Base-by-base conservation (phyloP, 805 yeast species). In the Candida hungchunana region DNA sequence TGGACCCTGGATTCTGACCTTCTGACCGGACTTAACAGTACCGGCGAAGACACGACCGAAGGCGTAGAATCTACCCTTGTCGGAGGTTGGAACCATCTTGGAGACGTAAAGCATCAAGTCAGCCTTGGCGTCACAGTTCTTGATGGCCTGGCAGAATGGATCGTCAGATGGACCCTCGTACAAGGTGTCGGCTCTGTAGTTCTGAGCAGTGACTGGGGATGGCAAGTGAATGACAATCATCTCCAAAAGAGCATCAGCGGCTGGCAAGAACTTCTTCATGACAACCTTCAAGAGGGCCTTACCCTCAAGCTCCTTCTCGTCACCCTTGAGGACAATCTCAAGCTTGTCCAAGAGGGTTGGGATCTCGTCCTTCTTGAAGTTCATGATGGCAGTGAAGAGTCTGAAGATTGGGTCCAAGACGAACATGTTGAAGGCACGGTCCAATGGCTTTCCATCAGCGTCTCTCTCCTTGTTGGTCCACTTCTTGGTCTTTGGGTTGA, bases 61-160 rank as follows among this genome's bases (percentile, higher is more conserved):
- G 66, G 98, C 98, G 83, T 88, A 90, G 95, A 90, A 90, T 78
- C 98, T 88, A 82, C 98, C 98, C 80, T 90, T 93, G 74, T 90
- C 98, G 59, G 97, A 90, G 68, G 98, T 90, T 73, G 98, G 98
- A 58, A 90, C 97, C 98, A 90, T 90, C 96, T 90, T 90, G 74
- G 97, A 93, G 64, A 90, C 93, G 88, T 90, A 90, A 66, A 90
- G 80, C 98, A 90, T 90, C 66, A 90, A 83, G 67, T 90, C 97
- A 60, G 95, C 96, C 63, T 71, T 82, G 65, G 97, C 96, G 76
- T 90, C 97, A 83, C 98, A 90, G 81, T 84, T 82, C 79, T 82
- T 88, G 76, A 90, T 90, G 62, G 95, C 95, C 50, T 75, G 68
- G 75, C 89, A 86, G 63, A 81, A 75, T 61, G 81, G 82, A 69